phyloP scores from a whole-genome alignment of 768 basidiomycete genomes.

The Amanita inopinata region DNA sequence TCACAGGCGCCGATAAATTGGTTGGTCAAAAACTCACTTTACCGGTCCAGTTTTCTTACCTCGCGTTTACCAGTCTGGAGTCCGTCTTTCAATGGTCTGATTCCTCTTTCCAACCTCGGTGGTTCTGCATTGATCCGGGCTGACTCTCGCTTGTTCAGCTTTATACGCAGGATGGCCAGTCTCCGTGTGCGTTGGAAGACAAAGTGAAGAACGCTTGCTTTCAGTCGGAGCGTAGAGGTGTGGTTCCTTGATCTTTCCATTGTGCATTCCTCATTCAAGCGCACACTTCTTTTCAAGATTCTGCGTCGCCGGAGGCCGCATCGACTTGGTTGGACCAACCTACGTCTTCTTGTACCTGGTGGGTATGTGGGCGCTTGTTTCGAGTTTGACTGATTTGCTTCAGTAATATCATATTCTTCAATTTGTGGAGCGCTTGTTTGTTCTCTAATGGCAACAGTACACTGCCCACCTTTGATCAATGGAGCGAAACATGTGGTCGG shows the following conservation, averaged over 20 bases:
- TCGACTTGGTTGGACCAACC: neutral
- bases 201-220: neutral
- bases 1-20: too few species aligned
- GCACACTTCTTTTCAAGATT: too few species aligned
- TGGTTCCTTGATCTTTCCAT: too few species aligned
- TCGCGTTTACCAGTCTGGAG: neutral
- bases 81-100: neutral
- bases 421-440: slow-evolving; percentile 8
- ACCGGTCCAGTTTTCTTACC: neutral
- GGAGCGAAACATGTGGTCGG: neutral
- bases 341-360: slow-evolving; percentile 5
- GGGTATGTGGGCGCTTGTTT: neutral
- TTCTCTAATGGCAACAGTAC: neutral
- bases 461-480: slow-evolving; percentile 3
- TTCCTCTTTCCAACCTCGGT: neutral
- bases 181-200: slow-evolving; percentile 2
- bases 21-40: neutral
- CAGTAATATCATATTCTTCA: slow-evolving; percentile 8
- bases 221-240: neutral
- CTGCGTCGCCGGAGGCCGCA: neutral
- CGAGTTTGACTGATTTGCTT: neutral
- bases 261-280: too few species aligned
- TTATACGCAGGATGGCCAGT: neutral
- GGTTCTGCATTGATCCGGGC: neutral
- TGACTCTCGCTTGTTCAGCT: neutral